Conservation (phyloP, 2,329 filamentous ascomycete species). For the Colletotrichum agaves region DNA sequence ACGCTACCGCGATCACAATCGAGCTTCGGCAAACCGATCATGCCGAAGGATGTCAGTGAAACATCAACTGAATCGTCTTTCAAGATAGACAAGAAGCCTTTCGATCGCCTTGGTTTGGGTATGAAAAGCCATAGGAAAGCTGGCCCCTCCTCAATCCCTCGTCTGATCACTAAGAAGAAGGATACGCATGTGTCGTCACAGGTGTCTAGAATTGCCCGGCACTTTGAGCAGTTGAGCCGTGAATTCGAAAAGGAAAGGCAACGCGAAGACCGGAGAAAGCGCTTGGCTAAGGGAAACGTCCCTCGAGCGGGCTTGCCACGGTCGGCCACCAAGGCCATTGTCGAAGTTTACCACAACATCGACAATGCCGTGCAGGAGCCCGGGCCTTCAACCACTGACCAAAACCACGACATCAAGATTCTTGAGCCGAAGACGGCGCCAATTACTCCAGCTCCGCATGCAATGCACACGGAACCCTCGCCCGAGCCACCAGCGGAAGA, state of each 20-base stretch:
- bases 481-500: conserved; percentile 22
- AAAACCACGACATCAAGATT: conserved; percentile 32
- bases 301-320: conserved; percentile 85
- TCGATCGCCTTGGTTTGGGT: conserved; percentile 75
- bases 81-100: conserved; percentile 79
- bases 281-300: conserved; percentile 76
- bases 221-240: conserved; percentile 95
- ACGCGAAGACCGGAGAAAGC: conserved; percentile 79
- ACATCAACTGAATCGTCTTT: conserved; percentile 51
- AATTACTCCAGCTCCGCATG: conserved; percentile 21
- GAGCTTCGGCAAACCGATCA: conserved; percentile 53
- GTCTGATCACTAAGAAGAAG: conserved; percentile 81
- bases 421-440: conserved; percentile 31
- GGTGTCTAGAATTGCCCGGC: conserved; percentile 91
- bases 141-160: conserved; percentile 83
- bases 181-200: conserved; percentile 85
- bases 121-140: conserved; percentile 70
- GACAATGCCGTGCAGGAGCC: conserved; percentile 91
- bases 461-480: conserved; percentile 39
- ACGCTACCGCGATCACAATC: conserved; percentile 59
- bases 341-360: conserved; percentile 95
- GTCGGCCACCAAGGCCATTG: conserved; percentile 92
- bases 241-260: conserved; percentile 97
- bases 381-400: conserved; percentile 69
- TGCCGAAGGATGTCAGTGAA: conserved; percentile 49